Evolutionary conservation across 768 basidiomycete genomes (phyloP).

Genomic region (Pleurotus ostreatus): DNA sequence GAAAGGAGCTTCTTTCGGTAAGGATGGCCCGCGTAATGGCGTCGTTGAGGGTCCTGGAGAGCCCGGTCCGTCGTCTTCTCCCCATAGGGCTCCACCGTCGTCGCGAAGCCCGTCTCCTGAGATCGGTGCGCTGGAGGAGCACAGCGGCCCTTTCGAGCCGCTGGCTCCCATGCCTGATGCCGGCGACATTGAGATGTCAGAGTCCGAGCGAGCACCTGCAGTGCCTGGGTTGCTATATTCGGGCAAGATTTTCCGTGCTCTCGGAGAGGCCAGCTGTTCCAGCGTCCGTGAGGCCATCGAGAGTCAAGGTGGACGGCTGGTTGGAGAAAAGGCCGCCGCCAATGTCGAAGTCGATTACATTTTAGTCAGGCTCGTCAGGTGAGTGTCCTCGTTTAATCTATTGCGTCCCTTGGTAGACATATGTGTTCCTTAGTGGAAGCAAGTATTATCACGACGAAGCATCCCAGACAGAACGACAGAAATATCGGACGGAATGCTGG

Average conservation of each 20-base stretch:
- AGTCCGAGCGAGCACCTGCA: slow-evolving; percentile 7
- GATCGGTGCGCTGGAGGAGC: not conserved
- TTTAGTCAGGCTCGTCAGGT: slow-evolving; percentile 76
- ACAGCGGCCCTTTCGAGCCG: too few relatives aligned
- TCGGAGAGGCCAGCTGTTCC: slow-evolving; percentile 63
- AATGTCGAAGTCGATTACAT: slow-evolving; percentile 58
- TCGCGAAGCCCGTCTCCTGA: slow-evolving; percentile 2
- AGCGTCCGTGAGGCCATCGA: slow-evolving; percentile 61
- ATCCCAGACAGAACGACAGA: slow-evolving; percentile 38
- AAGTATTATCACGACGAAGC: slow-evolving; percentile 58
- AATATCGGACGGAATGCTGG: slow-evolving; percentile 92
- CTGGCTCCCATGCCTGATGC: not conserved
- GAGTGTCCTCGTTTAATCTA: slow-evolving; percentile 9
- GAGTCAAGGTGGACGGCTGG: slow-evolving; percentile 50
- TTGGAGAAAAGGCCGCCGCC: slow-evolving; percentile 32
- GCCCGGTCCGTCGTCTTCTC: slow-evolving; percentile 13
- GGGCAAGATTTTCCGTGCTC: slow-evolving; percentile 51
- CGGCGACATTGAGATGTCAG: not conserved
- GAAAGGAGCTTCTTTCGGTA: not conserved
- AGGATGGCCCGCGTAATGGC: not conserved
- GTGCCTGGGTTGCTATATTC: slow-evolving; percentile 39
- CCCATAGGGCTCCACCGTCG: not conserved
- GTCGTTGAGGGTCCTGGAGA: not conserved
- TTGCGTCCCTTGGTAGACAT: not conserved
- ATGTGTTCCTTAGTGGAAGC: slow-evolving; percentile 51